Conservation (phyloP, 768 basidiomycete genomes). For the Steccherinum ochraceum region DNA sequence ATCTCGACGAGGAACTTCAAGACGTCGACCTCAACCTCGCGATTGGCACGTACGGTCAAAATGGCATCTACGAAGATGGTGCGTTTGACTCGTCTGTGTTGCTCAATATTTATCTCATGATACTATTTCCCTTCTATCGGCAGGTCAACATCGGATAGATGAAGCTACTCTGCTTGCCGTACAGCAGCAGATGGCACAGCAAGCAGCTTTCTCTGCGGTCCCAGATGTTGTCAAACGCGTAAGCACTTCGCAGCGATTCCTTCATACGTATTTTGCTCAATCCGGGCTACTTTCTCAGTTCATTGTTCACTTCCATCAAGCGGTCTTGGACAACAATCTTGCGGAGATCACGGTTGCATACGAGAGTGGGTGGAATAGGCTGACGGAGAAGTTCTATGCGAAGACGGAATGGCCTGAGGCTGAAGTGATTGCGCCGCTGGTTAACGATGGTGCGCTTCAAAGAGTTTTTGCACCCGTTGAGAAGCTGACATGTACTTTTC, state of each 20-base stretch:
- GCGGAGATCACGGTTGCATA: constrained; percentile 89
- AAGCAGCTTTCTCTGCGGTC: constrained; percentile 75
- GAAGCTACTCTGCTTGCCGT: constrained; percentile 64
- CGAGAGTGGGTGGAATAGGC: constrained; percentile 94
- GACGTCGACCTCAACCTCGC: constrained; percentile 68
- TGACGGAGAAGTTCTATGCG: constrained; percentile 93
- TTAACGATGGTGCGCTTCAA: constrained; percentile 73
- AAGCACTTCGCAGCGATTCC: constrained; percentile 21
- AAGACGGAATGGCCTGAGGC: constrained; percentile 97
- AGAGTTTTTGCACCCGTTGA: not conserved
- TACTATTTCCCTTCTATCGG: constrained; percentile 5
- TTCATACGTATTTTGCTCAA: too few relatives aligned
- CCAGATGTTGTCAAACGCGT: constrained; percentile 89
- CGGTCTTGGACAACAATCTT: constrained; percentile 86
- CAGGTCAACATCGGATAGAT: constrained; percentile 58
- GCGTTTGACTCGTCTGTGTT: too few relatives aligned
- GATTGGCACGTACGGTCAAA: constrained; percentile 65
- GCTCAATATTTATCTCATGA: constrained; percentile 1
- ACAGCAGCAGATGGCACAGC: constrained; percentile 82
- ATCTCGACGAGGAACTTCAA: constrained; percentile 69
- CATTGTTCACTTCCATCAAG: constrained; percentile 92
- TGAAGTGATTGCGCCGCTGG: constrained; percentile 89
- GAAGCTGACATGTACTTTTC: not conserved
- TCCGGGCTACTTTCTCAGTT: constrained; percentile 45
- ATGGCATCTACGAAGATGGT: constrained; percentile 65